Evolutionary conservation across 2,329 filamentous ascomycete species (phyloP), one percentile per base, ranked within the genome.

Genomic region (Sarocladium strictum): DNA sequence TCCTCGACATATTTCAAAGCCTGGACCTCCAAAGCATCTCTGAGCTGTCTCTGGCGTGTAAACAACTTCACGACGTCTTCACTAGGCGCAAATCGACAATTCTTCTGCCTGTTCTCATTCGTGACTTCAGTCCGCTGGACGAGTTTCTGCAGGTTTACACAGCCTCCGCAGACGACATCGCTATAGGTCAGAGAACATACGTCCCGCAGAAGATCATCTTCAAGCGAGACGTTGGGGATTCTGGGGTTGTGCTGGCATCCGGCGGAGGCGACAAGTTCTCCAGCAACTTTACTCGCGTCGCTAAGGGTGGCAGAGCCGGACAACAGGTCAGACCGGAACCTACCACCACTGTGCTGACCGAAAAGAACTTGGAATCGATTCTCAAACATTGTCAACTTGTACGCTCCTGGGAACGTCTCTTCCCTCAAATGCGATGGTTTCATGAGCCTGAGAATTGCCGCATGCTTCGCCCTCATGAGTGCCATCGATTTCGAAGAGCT

Each of bases 121-220:
- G 64, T 6, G 74, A 78, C 23, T 75, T 72, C 55, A 70, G 65
- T 57, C 79, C 68, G 1, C 67, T 78, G 32, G 68, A 75, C 17
- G 71, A 72, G 15, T 66, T 82, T 11, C 66, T 81, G 17, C 74
- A 75, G 55, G 61, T 78, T 17, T 71, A 75, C 54, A 77, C 73
- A 11, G 72, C 75, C 19, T 69, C 70, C 2, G 61, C 64, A 9
- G 64, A 64, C 2, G 73, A 77, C 54, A 57, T 74, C 11, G 54
- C 60, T 11, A 56, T 59, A 3, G 59, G 62, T 1, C 65, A 64
- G 19, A 65, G 67, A 2, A 63, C 65, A 1, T 76, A 74, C 61
- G 64, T 68, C 33, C 66, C 71, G 23, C 72, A 73, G 12, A 66
- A 59, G 37, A 58, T 77, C 15, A 56, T 73, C 24, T 74, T 74